These are phyloP conservation scores for Vigna unguiculata DNA, from an alignment of 306 rosid genomes.

Conservation along the genomic window DNA sequence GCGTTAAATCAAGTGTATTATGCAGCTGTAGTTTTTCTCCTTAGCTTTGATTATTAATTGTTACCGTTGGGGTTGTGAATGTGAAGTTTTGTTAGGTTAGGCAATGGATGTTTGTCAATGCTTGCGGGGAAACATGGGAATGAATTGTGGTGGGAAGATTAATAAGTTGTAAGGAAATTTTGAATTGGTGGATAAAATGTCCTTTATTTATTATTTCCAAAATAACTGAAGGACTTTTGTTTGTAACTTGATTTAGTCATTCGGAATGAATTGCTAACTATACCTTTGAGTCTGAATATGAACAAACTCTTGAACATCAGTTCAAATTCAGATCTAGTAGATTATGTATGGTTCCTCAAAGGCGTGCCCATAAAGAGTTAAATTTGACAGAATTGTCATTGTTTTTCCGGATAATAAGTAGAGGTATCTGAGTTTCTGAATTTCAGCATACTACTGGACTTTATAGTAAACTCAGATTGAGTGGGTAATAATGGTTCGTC, in stretches of 20 bases:
- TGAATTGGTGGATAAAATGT: not conserved
- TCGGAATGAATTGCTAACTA: not conserved
- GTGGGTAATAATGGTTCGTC: not conserved
- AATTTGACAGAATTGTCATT: not conserved
- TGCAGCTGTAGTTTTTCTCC: no score
- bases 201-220: not conserved
- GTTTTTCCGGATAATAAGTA: slow-evolving; percentile 17
- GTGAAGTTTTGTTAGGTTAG: slow-evolving; percentile 7
- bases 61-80: slow-evolving; percentile 1
- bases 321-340: not conserved
- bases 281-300: not conserved
- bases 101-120: slow-evolving; percentile 12
- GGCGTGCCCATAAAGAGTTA: not conserved
- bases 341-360: slow-evolving; percentile 20
- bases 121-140: slow-evolving; percentile 23
- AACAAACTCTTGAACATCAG: not conserved
- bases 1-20: no score
- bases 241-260: slow-evolving; percentile 13
- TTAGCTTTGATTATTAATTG: no score
- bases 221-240: not conserved
- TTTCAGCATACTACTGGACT: not conserved
- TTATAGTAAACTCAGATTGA: slow-evolving; percentile 21
- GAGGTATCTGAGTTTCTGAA: not conserved
- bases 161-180: not conserved
- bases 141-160: slow-evolving; percentile 21